Evolutionary conservation across 1,139 yeast genomes (phyloP), one percentile per base, ranked within the genome.

Genomic region (Magnusiomyces fungicola): DNA sequence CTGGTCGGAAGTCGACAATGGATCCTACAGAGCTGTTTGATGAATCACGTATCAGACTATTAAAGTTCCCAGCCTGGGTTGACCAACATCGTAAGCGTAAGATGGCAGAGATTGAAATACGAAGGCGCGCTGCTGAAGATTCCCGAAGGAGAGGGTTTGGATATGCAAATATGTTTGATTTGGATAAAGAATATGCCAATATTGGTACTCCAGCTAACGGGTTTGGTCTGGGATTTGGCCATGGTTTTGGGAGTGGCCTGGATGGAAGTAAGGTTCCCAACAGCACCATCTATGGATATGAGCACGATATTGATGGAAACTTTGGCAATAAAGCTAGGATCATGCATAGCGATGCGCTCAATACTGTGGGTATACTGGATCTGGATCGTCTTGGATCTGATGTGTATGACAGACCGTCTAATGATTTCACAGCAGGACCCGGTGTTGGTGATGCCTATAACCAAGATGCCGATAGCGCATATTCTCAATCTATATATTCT

Each of bases 51-150:
- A 45, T 51, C 29, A 40, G 47, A 14, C 36, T 39, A 30, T 29
- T 43, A 45, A 45, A 34, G 29, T 51, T 49, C 19, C 50, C 42
- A 7, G 43, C 22, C 23, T 49, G 50, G 52, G 39, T 47, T 25
- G 34, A 41, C 10, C 41, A 40, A 30, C 42, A 22, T 16, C 32
- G 46, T 5, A 33, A 25, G 23, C 38, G 38, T 18, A 34, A 34
- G 19, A 34, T 34, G 38, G 19, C 19, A 23, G 38, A 34, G n/a
- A 34, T 34, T 34, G 38, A 34, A 34, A 18, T 34, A 23, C 22
- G 38, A 34, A 16, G 38, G 14, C 22, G 38, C 3, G 38, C 38
- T 18, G 38, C 38, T 4, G 23, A 18, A 7, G 38, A n/a, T 9
- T 3, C 5, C 16, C 10, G 19, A 18, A 34, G 5, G 5, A 14